Conservation (phyloP, 2,329 filamentous ascomycete species). For the Cladosporium velox region DNA sequence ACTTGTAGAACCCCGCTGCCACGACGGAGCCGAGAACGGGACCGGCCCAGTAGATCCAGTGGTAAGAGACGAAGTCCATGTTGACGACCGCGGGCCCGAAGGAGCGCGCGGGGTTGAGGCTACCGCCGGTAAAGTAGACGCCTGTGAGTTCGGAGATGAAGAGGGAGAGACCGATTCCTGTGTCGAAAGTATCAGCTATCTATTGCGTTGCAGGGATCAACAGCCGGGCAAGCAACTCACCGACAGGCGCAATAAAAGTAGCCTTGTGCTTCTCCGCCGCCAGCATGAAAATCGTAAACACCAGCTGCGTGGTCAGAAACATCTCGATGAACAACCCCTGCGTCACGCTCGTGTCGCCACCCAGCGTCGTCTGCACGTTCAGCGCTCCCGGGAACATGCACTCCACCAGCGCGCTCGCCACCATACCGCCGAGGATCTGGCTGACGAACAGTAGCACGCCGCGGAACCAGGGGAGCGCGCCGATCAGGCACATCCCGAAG, state of each 20-base stretch:
- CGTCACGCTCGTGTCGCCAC: constrained; percentile 38
- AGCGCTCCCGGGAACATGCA: constrained; percentile 42
- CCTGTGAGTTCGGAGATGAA: constrained; percentile 50
- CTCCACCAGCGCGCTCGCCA: constrained; percentile 38
- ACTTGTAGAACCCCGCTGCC: constrained; percentile 38
- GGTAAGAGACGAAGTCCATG: constrained; percentile 33
- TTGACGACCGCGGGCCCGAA: constrained; percentile 37
- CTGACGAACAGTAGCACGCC: constrained; percentile 38
- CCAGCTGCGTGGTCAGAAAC: constrained; percentile 43
- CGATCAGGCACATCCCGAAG: constrained; percentile 38
- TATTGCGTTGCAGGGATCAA: too few relatives aligned
- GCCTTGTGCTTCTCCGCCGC: constrained; percentile 47
- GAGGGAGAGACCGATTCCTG: constrained; percentile 45
- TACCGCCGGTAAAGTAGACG: constrained; percentile 42
- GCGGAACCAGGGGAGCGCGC: constrained; percentile 39
- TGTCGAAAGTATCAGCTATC: too few relatives aligned
- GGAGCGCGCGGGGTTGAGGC: constrained; percentile 41
- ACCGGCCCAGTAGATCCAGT: constrained; percentile 40
- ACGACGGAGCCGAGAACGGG: constrained; percentile 35
- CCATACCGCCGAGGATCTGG: constrained; percentile 43
- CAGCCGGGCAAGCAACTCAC: constrained; percentile 18
- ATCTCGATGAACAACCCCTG: constrained; percentile 46
- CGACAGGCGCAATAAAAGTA: constrained; percentile 44
- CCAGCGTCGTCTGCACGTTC: constrained; percentile 40
- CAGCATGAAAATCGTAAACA: constrained; percentile 47